phyloP scores from a whole-genome alignment of 2,329 filamentous ascomycete species.

The Chaetoscypha palmicola region DNA sequence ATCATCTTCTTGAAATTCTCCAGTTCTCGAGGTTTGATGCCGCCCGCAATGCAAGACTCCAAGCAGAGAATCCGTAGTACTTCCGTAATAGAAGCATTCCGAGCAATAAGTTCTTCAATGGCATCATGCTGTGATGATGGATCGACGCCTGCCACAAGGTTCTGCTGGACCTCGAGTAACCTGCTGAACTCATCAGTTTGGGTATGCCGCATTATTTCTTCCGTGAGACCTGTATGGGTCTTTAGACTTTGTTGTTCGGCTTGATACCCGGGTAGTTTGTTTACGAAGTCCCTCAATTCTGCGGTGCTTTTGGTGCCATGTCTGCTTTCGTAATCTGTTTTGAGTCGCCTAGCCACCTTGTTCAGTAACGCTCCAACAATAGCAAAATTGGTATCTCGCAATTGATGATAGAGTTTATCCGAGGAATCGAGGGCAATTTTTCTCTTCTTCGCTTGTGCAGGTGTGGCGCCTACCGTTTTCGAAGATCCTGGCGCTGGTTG shows the following conservation, averaged over 20 bases:
- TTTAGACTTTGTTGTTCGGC: conserved; percentile 90
- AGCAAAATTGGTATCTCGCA: conserved; percentile 91
- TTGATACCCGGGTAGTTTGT: conserved; percentile 84
- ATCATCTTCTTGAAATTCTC: conserved; percentile 85
- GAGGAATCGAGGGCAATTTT: conserved; percentile 85
- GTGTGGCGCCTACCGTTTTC: conserved; percentile 47
- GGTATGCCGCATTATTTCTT: conserved; percentile 93
- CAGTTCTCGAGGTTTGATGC: conserved; percentile 80
- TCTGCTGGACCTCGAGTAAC: conserved; percentile 89
- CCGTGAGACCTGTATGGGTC: conserved; percentile 82
- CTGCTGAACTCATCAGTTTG: conserved; percentile 83
- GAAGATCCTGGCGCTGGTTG: conserved; percentile 47
- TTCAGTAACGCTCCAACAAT: conserved; percentile 86
- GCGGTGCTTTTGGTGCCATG: conserved; percentile 81
- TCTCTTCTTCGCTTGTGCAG: conserved; percentile 64
- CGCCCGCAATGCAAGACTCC: conserved; percentile 83
- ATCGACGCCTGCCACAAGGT: conserved; percentile 83
- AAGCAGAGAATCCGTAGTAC: conserved; percentile 82
- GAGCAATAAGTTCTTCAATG: conserved; percentile 90
- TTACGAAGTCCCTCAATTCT: conserved; percentile 92
- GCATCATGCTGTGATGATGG: conserved; percentile 81
- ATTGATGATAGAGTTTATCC: conserved; percentile 79
- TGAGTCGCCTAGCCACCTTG: conserved; percentile 79
- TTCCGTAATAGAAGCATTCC: conserved; percentile 72
- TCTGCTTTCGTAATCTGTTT: conserved; percentile 80